These are phyloP conservation scores for Cocos nucifera DNA, from an alignment of 176 grass and related monocot species.

Conservation along the genomic window DNA sequence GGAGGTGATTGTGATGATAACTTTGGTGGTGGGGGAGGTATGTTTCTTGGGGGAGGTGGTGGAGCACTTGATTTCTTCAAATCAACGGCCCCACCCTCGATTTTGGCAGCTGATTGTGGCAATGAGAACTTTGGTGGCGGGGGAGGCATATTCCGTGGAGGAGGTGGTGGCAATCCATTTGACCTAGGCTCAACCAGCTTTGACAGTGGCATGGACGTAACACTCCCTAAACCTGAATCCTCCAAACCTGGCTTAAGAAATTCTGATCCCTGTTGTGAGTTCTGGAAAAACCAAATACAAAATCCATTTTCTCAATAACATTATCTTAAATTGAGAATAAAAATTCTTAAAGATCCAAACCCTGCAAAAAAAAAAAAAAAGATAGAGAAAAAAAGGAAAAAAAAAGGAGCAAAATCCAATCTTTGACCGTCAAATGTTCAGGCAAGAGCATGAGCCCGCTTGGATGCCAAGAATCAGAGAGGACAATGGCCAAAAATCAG, in stretches of 20 bases:
- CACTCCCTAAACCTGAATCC: slow-evolving; percentile 29
- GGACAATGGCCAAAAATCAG: too few species aligned
- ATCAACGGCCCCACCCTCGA: slow-evolving; percentile 17
- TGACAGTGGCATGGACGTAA: slow-evolving; percentile 30
- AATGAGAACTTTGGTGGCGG: slow-evolving; percentile 48
- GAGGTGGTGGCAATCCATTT: slow-evolving; percentile 23
- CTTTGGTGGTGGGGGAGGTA: slow-evolving; percentile 18
- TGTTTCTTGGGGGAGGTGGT: not conserved
- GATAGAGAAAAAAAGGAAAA: not conserved
- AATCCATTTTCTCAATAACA: slow-evolving; percentile 36
- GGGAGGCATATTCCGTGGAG: slow-evolving; percentile 18
- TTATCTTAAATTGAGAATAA: not conserved
- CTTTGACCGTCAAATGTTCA: too few species aligned
- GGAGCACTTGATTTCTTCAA: slow-evolving; percentile 25
- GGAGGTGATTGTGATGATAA: slow-evolving; percentile 15
- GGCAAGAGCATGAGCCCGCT: too few species aligned
- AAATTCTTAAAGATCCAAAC: slow-evolving; percentile 1
- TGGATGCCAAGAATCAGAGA: too few species aligned
- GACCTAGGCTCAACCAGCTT: slow-evolving; percentile 39
- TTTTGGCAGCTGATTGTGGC: slow-evolving; percentile 12
- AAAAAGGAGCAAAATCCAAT: too few species aligned
- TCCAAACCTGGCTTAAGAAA: slow-evolving; percentile 92
- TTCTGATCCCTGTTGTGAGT: slow-evolving; percentile 76
- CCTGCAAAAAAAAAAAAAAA: slow-evolving; percentile 11
- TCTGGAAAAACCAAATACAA: slow-evolving; percentile 76